Conservation (phyloP, 108 stramenopile genomes). For the Pseudonitzschia pungens region DNA sequence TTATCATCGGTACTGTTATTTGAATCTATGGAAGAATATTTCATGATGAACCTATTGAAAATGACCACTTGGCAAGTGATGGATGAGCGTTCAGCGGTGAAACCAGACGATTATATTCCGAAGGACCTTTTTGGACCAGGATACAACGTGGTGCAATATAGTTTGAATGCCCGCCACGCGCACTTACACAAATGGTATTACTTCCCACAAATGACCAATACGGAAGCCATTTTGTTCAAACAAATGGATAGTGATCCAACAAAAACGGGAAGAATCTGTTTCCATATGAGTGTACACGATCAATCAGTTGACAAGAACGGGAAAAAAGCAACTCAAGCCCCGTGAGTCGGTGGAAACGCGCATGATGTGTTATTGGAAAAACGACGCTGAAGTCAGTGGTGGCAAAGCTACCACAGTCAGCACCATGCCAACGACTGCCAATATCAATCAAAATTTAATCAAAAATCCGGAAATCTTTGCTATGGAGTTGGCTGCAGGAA, state of each 20-base stretch:
- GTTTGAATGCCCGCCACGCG: slow-evolving; percentile 24
- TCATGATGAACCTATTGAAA: slow-evolving; percentile 19
- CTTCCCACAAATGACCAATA: slow-evolving; percentile 29
- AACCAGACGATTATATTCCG: slow-evolving; percentile 20
- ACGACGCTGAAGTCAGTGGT: neutral
- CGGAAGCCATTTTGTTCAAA: slow-evolving; percentile 35
- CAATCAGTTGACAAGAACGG: neutral
- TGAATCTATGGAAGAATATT: slow-evolving; percentile 27
- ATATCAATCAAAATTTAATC: neutral
- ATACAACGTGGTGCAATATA: neutral
- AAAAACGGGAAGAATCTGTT: slow-evolving; percentile 21
- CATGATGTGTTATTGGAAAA: slow-evolving; percentile 29
- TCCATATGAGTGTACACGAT: slow-evolving; percentile 31
- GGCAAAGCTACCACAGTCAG: neutral
- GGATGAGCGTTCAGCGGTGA: slow-evolving; percentile 28
- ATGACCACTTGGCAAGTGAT: slow-evolving; percentile 27
- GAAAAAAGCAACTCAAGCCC: neutral
- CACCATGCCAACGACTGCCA: slow-evolving; percentile 21
- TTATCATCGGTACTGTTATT: slow-evolving; percentile 20
- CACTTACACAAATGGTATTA: slow-evolving; percentile 30
- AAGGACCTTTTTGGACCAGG: neutral
- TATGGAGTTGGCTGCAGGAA: neutral
- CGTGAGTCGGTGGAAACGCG: slow-evolving; percentile 25
- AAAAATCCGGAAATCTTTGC: neutral
- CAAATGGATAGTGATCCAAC: slow-evolving; percentile 33